These are phyloP conservation scores for Candida endomychidarum DNA, from an alignment of 805 yeast species.

Conservation along the genomic window DNA sequence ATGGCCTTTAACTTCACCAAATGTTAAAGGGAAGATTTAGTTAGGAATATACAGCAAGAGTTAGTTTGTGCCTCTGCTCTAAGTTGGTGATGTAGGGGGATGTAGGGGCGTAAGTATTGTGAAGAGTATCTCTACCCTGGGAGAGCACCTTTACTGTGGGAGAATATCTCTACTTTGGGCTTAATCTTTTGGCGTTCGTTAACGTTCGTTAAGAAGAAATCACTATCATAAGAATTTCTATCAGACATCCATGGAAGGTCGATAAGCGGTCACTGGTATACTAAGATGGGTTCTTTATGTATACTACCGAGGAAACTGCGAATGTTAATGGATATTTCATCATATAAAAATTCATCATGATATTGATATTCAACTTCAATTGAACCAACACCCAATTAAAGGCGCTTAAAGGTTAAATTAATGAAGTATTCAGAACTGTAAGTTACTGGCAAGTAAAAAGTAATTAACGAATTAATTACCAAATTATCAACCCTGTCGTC, in stretches of 20 bases:
- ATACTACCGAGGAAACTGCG: conserved; percentile 97
- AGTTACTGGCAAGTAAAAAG: conserved; percentile 89
- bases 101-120: too few relatives aligned
- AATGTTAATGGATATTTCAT: conserved; percentile 80
- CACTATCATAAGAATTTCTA: conserved; percentile 18
- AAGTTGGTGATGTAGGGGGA: too few relatives aligned
- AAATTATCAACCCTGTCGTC: conserved; percentile 79
- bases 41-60: too few relatives aligned
- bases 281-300: conserved; percentile 81
- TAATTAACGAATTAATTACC: conserved; percentile 38
- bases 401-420: conserved; percentile 27
- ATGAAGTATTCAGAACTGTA: conserved; percentile 56
- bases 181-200: too few relatives aligned
- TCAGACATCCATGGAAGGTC: conserved; percentile 96
- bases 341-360: conserved; percentile 39
- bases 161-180: too few relatives aligned
- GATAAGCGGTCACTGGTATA: conserved; percentile 81
- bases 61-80: too few relatives aligned
- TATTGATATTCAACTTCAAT: conserved; percentile 1
- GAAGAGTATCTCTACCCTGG: too few relatives aligned
- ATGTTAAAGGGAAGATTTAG: conserved; percentile 31
- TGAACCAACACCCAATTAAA: conserved; percentile 8
- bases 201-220: background rate
- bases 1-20: conserved; percentile 82
- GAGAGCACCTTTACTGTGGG: too few relatives aligned